Evolutionary conservation across 1,284 basidiomycete genomes (phyloP), one percentile per base, ranked within the genome.

Genomic region (Ustilago trichophora): DNA sequence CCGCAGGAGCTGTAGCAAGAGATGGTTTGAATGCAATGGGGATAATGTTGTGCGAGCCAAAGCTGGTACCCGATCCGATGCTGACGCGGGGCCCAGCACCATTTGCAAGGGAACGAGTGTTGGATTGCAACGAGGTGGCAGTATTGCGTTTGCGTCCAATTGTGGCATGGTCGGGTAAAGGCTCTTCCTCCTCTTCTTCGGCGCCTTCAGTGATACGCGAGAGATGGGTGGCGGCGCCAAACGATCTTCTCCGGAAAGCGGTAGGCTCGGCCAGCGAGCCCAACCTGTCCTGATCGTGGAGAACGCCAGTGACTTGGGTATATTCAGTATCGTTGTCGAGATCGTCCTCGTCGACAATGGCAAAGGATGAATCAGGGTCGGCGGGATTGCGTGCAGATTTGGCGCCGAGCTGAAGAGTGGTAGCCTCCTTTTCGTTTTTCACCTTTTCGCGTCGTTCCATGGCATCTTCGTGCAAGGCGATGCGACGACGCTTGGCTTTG

Each of bases 281-380:
- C 33, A 59, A 27, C 34, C 36, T 49, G 21, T 60, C 58, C 9
- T 33, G 25, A 15, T 43, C 36, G 15, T 53, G 48, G 11, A 66
- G 50, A 13, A 57, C 59, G 11, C 64, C 65, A 1, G 64, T 67
- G 21, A 67, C 56, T 32, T 71, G 62, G 44, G 67, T 71, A 45
- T 58, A 73, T 41, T 73, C 72, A 19, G 63, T 71, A 45, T 71
- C 67, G 19, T 56, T n/a, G n/a, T n/a, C n/a, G n/a, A n/a, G n/a
- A n/a, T n/a, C 41, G 29, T 60, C 52, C 12, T 45, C 64, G 22
- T 63, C 51, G 19, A 53, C 52, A 22, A 64, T 38, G 1, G 53
- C 53, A 38, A 58, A 60, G n/a, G n/a, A n/a, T n/a, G n/a, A n/a
- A n/a, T n/a, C n/a, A 1, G 41, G 42, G 22, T 37, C 58, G 24